Percentiles rank a stretch among this genome's conserved stretches.
Evolutionary conservation across 192 early-diverging fungal species (phyloP).

Genomic region (Coemansia sp.): DNA sequence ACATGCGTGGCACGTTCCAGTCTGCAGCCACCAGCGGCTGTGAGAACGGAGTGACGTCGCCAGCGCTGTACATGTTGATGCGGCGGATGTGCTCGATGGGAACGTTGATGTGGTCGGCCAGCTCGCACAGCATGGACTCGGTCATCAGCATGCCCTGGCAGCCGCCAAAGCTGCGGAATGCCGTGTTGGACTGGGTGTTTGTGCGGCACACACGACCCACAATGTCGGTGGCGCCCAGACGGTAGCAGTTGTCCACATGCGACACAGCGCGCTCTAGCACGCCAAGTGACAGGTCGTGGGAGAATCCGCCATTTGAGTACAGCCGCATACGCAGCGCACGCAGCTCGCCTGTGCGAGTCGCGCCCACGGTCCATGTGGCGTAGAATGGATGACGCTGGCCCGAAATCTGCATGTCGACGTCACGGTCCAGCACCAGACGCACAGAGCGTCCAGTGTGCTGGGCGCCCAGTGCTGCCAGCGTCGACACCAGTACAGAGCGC

Average conservation of each 20-base stretch:
- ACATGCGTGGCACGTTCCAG: constrained; percentile 70
- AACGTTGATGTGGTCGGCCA: constrained; percentile 69
- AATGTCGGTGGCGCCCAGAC: constrained; percentile 67
- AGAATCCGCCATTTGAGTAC: constrained; percentile 67
- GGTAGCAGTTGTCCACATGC: constrained; percentile 80
- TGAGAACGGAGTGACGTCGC: constrained; percentile 71
- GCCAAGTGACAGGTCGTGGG: constrained; percentile 62
- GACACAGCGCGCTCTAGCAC: constrained; percentile 75
- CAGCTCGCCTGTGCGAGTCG: constrained; percentile 66
- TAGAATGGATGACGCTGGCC: constrained; percentile 81
- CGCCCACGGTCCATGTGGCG: constrained; percentile 74
- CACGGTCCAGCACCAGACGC: constrained; percentile 75
- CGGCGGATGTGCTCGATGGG: constrained; percentile 63
- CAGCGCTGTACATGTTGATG: constrained; percentile 70
- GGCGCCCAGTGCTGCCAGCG: constrained; percentile 68
- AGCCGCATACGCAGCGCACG: constrained; percentile 61
- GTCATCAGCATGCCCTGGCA: constrained; percentile 83
- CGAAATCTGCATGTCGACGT: constrained; percentile 78
- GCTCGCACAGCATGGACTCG: constrained; percentile 75
- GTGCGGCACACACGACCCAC: constrained; percentile 75
- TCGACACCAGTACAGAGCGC: constrained; percentile 64
- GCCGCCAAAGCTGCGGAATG: constrained; percentile 83
- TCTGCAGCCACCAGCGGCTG: constrained; percentile 61
- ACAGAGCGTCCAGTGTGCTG: constrained; percentile 66
- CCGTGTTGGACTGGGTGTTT: constrained; percentile 83